Conservation (phyloP, 2,329 filamentous ascomycete species). For the Nectriaceae sp. region DNA sequence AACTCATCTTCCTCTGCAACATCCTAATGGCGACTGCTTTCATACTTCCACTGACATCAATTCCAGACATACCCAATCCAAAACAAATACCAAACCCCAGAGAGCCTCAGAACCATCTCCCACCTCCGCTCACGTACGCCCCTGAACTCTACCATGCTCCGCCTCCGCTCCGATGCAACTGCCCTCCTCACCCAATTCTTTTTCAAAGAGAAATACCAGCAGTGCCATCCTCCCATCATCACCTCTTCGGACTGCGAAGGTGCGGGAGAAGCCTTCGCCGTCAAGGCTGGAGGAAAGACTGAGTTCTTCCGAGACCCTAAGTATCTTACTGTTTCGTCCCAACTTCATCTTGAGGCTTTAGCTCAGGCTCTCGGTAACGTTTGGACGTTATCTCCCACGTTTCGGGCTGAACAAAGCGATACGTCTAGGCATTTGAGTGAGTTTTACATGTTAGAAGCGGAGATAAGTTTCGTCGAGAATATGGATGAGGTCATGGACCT, state of each 20-base stretch:
- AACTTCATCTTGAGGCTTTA: constrained; percentile 91
- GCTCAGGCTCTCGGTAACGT: constrained; percentile 87
- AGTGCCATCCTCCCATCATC: constrained; percentile 91
- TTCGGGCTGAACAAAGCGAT: constrained; percentile 90
- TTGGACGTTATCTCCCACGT: constrained; percentile 92
- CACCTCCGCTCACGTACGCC: constrained; percentile 84
- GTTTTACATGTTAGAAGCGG: constrained; percentile 98
- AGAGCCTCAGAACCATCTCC: constrained; percentile 85
- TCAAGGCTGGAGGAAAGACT: constrained; percentile 49
- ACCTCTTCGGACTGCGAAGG: constrained; percentile 98
- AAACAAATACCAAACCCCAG: constrained; percentile 90
- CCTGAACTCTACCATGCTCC: constrained; percentile 76
- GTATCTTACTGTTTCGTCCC: constrained; percentile 92
- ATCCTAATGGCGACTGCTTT: constrained; percentile 4
- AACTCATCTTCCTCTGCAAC: neutral
- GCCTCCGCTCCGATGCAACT: constrained; percentile 80
- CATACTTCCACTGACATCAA: constrained; percentile 13
- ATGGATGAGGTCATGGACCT: constrained; percentile 74
- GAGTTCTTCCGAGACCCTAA: constrained; percentile 84
- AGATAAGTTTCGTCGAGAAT: constrained; percentile 75
- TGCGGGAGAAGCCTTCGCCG: constrained; percentile 87
- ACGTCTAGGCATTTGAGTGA: constrained; percentile 93
- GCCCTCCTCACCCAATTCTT: constrained; percentile 77
- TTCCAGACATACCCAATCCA: constrained; percentile 85
- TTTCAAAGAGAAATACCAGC: constrained; percentile 66